Evolutionary conservation across 805 yeast genomes (phyloP), one percentile per base, ranked within the genome.

Genomic region (Sugiyamaella smithiae): DNA sequence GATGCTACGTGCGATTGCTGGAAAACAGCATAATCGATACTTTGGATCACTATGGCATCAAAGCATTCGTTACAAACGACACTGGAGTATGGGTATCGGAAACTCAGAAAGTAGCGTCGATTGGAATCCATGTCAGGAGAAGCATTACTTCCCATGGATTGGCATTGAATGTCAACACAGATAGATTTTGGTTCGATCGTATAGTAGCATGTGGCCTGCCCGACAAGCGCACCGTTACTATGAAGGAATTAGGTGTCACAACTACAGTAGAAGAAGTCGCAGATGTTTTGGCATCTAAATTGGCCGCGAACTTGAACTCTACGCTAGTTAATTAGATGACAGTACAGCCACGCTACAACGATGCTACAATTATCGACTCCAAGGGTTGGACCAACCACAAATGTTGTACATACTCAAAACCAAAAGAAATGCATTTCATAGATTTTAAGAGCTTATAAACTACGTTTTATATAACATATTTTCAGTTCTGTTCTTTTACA

Each of bases 91-190:
- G 97, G 97, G 71, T 84, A 31, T 63, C 66, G 38, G 67, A 69
- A 11, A 60, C 71, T 4, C 67, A 73, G 46, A 90, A 93, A 64
- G 84, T 93, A 26, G 90, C 96, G 0, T 85, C 97, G 20, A 78
- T 95, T 3, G 99, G 99, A 0, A 81, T 91, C 45, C 89, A 88
- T 59, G 82, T 91, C 5, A 83, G 88, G 53, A 70, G 97, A 50
- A 81, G 85, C 9, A 76, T 93, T 26, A 88, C 97, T 0, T 81
- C 93, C 0, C 96, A 90, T 68, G 99, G 99, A 0, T 73, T 91
- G 12, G 87, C 91, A 1, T 75, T 93, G 38, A 93, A 93, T 62
- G 82, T 86, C 2, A 53, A 61, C 26, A 88, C 96, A 0, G 89
- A 89, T 59, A 72, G 88, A 38, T 73, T 78, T 32, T 85, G 76